These are phyloP conservation scores for Aureobasidium sp. DNA, from an alignment of 2,329 filamentous ascomycete genomes.

Conservation along the genomic window DNA sequence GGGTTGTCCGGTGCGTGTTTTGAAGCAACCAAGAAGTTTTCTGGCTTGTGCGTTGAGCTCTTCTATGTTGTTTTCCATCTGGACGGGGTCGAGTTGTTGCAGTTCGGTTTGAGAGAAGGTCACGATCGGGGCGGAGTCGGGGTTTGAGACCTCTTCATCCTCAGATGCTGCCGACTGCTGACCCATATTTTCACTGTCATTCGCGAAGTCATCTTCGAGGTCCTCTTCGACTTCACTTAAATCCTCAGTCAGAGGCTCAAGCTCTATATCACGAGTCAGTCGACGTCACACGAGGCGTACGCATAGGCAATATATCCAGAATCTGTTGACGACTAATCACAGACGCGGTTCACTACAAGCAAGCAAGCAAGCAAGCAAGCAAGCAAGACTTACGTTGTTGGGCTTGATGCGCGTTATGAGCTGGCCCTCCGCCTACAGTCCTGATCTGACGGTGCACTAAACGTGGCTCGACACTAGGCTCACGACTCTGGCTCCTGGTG, in stretches of 20 bases:
- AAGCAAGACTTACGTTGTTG: neutral
- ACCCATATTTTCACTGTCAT: too few species aligned
- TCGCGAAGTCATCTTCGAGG: neutral
- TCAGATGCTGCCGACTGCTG: neutral
- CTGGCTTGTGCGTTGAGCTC: constrained; percentile 27
- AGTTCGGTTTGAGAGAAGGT: constrained; percentile 37
- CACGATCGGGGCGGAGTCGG: neutral
- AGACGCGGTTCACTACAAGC: neutral
- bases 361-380: neutral
- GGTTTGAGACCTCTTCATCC: neutral
- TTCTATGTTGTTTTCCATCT: constrained; percentile 34
- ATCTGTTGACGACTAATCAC: neutral
- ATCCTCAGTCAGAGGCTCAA: neutral
- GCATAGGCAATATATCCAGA: neutral
- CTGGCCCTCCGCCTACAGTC: constrained; percentile 18
- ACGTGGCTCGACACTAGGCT: constrained; percentile 21
- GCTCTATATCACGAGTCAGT: neutral
- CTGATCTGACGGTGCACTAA: constrained; percentile 17
- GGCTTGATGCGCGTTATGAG: constrained; percentile 16
- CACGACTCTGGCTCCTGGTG: constrained; percentile 32
- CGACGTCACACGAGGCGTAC: neutral
- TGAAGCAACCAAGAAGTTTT: constrained; percentile 23
- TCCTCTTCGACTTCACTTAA: neutral
- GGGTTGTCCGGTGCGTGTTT: constrained; percentile 21
- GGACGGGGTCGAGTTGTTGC: constrained; percentile 33